Evolutionary conservation across 208 protist species (phyloP), one percentile per base, ranked within the genome.

Genomic region (Endotrypanum monterogeii): DNA sequence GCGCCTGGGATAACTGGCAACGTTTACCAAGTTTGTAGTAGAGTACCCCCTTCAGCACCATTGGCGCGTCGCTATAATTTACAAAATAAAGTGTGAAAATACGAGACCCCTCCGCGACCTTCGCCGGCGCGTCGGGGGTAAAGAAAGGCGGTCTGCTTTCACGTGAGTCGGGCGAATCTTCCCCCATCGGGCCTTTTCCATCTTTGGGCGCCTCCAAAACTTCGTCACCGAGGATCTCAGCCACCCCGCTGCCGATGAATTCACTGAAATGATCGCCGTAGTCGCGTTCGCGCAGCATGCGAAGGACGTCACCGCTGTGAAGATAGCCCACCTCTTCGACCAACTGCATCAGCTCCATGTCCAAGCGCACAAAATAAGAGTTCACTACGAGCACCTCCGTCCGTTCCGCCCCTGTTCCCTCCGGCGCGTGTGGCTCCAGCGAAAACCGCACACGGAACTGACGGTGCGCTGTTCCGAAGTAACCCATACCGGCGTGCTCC

Each of bases 31-130:
- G 35, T 54, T 86, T 88, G 71, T 94, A 96, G 68, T 94, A 93
- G 7, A 96, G 71, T 41, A 94, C 39, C 5, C 92, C 92, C 73
- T 96, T 96, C 76, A 96, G 74, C 25, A 93, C 77, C 32, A 75
- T 81, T 1, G 86, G 84, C 25, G 78, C 83, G 52, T 93, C 85
- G 28, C 72, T 82, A 35, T 76, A 58, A 44, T 88, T 94, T 12
- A 79, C 60, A 83, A 96, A 94, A 65, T 72, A 81, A 35, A 96
- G 74, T 37, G 88, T 74, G 78, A 94, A 96, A 2, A 81, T 71
- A 6, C 82, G 68, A 9, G 58, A 62, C 35, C 77, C 69, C 4
- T 71, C 54, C 1, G 39, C 35, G 35, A 18, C 14, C 48, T 5
- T 65, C 35, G 48, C 48, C 25, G 62, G 37, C 12, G 61, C 41